Percentiles rank a stretch among this genome's conserved stretches.
phyloP scores from a whole-genome alignment of 2,329 filamentous ascomycete genomes.

The Fusarium azukiicola region DNA sequence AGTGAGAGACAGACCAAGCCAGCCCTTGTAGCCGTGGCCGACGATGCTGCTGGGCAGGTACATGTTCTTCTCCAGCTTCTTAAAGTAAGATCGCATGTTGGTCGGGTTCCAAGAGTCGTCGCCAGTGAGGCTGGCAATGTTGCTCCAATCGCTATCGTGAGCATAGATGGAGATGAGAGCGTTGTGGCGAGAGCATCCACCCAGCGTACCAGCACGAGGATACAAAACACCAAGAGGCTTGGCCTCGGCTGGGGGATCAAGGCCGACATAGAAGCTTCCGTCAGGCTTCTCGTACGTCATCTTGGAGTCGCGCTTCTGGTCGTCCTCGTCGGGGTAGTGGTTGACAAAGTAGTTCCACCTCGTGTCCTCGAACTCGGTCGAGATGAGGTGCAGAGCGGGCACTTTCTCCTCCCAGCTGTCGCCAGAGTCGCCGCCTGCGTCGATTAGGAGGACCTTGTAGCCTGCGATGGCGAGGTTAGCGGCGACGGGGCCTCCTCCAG shows the following conservation, averaged over 20 bases:
- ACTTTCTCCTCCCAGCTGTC: slow-evolving; percentile 52
- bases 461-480: slow-evolving; percentile 77
- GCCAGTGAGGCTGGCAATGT: slow-evolving; percentile 65
- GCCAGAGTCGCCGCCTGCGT: slow-evolving; percentile 78
- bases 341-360: slow-evolving; percentile 81
- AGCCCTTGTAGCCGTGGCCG: slow-evolving; percentile 68
- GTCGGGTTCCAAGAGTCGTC: slow-evolving; percentile 66
- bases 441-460: slow-evolving; percentile 77
- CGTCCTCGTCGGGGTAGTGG: slow-evolving; percentile 74
- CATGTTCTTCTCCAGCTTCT: slow-evolving; percentile 66
- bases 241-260: slow-evolving; percentile 61
- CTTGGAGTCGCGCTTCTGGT: slow-evolving; percentile 73
- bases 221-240: slow-evolving; percentile 67
- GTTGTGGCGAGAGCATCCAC: slow-evolving; percentile 64
- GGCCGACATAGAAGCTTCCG: slow-evolving; percentile 59
- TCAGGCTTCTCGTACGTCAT: slow-evolving; percentile 61
- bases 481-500: slow-evolving; percentile 77
- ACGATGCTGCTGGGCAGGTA: slow-evolving; percentile 62
- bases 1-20: slow-evolving; percentile 54
- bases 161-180: slow-evolving; percentile 65
- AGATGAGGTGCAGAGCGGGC: slow-evolving; percentile 53
- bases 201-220: slow-evolving; percentile 68
- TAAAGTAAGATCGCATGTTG: slow-evolving; percentile 67
- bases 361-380: slow-evolving; percentile 54
- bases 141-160: slow-evolving; percentile 65